Evolutionary conservation across 768 basidiomycete species (phyloP).

Genomic region (Pleurotus pulmonarius): DNA sequence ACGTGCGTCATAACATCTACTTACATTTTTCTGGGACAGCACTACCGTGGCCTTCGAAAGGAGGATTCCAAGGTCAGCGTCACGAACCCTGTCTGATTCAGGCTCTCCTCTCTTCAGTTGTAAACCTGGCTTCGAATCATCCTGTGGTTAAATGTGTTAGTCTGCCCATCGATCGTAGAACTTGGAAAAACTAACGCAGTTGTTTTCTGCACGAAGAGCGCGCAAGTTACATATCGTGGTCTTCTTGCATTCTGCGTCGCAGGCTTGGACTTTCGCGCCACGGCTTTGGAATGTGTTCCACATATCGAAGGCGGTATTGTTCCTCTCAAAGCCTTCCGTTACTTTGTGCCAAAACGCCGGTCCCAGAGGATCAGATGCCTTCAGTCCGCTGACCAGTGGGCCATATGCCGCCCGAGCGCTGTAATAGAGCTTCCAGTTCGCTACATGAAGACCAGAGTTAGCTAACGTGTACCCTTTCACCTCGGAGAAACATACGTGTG

Average conservation of each 20-base stretch:
- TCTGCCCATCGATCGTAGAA: neutral
- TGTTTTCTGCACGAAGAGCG: constrained; percentile 36
- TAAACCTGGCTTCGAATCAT: constrained; percentile 3
- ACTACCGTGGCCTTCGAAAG: constrained; percentile 3
- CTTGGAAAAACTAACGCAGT: constrained; percentile 28
- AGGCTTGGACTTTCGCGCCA: constrained; percentile 28
- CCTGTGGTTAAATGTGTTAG: neutral
- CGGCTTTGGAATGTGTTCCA: constrained; percentile 42
- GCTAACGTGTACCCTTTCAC: neutral
- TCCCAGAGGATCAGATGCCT: constrained; percentile 26
- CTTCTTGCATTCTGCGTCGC: constrained; percentile 36
- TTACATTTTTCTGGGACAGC: neutral
- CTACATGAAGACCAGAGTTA: constrained; percentile 19
- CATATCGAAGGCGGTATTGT: constrained; percentile 40
- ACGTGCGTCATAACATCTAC: neutral
- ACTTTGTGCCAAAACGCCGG: constrained; percentile 60
- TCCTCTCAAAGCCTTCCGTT: constrained; percentile 47
- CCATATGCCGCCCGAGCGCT: constrained; percentile 53
- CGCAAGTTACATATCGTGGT: constrained; percentile 40
- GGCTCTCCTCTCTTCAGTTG: neutral
- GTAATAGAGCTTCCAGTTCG: constrained; percentile 53
- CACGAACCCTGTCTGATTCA: neutral
- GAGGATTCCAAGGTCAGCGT: neutral
- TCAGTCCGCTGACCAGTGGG: constrained; percentile 26
- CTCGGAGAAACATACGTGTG: constrained; percentile 30